A percentile compares a stretch with the other conserved stretches of the same genome.
Evolutionary conservation across 2,329 filamentous ascomycete species (phyloP).

Genomic region (Davidsoniella eucalypti): DNA sequence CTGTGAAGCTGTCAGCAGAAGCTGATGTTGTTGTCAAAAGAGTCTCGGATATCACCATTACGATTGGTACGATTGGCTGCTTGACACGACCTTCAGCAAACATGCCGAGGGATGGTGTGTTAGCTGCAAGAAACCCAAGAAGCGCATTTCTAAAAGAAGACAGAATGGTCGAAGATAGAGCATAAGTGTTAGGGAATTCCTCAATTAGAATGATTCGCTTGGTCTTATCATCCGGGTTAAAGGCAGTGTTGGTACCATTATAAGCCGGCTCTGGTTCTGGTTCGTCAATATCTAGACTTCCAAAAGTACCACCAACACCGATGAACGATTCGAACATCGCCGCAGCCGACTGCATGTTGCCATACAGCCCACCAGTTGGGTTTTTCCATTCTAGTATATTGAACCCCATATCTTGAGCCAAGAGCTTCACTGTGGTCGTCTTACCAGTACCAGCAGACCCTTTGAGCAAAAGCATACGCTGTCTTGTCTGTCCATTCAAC

Average conservation of each 20-base stretch:
- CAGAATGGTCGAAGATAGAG: conserved; percentile 45
- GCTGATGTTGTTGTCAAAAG: conserved; percentile 71
- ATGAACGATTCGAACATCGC: conserved; percentile 88
- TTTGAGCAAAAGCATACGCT: conserved; percentile 70
- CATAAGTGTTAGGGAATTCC: conserved; percentile 66
- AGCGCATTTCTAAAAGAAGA: conserved; percentile 60
- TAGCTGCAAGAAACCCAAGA: conserved; percentile 55
- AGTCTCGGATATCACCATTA: conserved; percentile 87
- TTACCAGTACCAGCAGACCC: conserved; percentile 86
- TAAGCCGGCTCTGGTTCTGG: not conserved
- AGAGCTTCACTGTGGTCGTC: conserved; percentile 66
- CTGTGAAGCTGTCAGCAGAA: conserved; percentile 79
- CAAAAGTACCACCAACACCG: conserved; percentile 63
- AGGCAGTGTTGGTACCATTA: not conserved
- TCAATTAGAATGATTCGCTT: conserved; percentile 55
- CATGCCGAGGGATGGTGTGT: conserved; percentile 38
- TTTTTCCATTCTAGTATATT: conserved; percentile 85
- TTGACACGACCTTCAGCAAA: conserved; percentile 26
- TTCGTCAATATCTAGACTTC: conserved; percentile 39
- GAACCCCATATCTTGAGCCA: conserved; percentile 61
- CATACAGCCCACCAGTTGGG: conserved; percentile 43
- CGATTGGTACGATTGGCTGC: conserved; percentile 49
- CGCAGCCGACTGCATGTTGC: conserved; percentile 52
- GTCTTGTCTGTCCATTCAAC: conserved; percentile 43
- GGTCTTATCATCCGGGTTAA: conserved; percentile 11